These are phyloP conservation scores for Fusarium begoniae DNA, from an alignment of 2,329 filamentous ascomycete species.

Conservation along the genomic window DNA sequence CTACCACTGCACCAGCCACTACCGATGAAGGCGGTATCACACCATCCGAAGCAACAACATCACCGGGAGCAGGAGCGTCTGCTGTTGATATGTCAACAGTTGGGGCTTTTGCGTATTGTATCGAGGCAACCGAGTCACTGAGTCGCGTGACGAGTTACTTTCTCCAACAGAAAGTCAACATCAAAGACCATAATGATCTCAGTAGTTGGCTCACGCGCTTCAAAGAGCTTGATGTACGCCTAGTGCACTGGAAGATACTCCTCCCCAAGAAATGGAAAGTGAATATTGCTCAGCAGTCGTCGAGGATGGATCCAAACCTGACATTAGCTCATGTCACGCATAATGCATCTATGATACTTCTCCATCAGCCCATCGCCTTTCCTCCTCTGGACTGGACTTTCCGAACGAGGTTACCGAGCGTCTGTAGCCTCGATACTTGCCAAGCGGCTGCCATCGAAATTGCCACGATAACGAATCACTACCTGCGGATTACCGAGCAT, in stretches of 20 bases:
- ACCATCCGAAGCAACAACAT: neutral
- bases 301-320: conserved; percentile 57
- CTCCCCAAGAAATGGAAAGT: neutral
- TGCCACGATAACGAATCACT: neutral
- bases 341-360: conserved; percentile 58
- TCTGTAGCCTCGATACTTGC: neutral
- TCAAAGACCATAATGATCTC: conserved; percentile 50
- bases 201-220: conserved; percentile 55
- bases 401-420: conserved; percentile 42
- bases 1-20: conserved; percentile 22
- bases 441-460: neutral
- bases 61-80: neutral
- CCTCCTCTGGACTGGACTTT: conserved; percentile 45
- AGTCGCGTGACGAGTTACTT: conserved; percentile 57
- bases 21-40: neutral
- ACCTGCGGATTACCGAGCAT: neutral
- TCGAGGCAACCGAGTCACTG: conserved; percentile 57
- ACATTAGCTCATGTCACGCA: conserved; percentile 60
- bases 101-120: conserved; percentile 56
- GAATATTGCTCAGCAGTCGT: conserved; percentile 36
- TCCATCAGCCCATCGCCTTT: conserved; percentile 59
- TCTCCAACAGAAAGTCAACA: conserved; percentile 53
- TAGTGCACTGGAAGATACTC: conserved; percentile 45
- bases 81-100: conserved; percentile 48
- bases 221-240: conserved; percentile 56